These are phyloP conservation scores for Cordyceps javanica DNA, from an alignment of 2,329 filamentous ascomycete genomes.

Conservation along the genomic window DNA sequence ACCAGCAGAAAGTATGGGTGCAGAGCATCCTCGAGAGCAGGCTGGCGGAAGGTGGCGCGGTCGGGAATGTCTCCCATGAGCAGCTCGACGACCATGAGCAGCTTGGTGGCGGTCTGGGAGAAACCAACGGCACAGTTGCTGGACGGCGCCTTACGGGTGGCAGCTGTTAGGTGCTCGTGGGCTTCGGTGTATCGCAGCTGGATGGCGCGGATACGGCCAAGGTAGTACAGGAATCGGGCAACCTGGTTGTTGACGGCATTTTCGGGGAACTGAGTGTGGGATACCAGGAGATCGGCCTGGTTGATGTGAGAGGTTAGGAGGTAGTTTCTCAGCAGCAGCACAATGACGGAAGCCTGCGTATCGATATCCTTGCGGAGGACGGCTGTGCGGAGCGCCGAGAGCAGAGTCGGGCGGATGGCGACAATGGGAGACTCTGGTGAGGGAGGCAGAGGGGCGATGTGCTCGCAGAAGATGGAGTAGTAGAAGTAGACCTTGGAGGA, in stretches of 20 bases:
- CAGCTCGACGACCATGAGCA: constrained; percentile 92
- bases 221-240: constrained; percentile 93
- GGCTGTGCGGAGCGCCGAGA: constrained; percentile 87
- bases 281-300: constrained; percentile 91
- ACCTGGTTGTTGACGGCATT: constrained; percentile 97
- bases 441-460: constrained; percentile 78
- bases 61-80: constrained; percentile 99
- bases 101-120: constrained; percentile 91
- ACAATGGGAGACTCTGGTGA: constrained; percentile 85
- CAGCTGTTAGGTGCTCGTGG: constrained; percentile 86
- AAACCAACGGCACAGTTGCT: constrained; percentile 87
- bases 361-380: constrained; percentile 95
- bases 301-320: constrained; percentile 93
- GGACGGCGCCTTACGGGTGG: constrained; percentile 90
- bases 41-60: constrained; percentile 85
- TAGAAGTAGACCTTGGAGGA: constrained; percentile 98
- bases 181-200: constrained; percentile 96
- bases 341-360: constrained; percentile 94
- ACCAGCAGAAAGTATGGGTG: constrained; percentile 92
- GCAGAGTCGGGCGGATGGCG: constrained; percentile 75
- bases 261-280: constrained; percentile 90
- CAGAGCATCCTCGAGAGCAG: constrained; percentile 77
- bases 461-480: constrained; percentile 91
- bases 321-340: constrained; percentile 91
- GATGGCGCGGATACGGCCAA: constrained; percentile 92